phyloP scores from a whole-genome alignment of 495 filamentous ascomycete genomes.

The Aspergillus steynii region DNA sequence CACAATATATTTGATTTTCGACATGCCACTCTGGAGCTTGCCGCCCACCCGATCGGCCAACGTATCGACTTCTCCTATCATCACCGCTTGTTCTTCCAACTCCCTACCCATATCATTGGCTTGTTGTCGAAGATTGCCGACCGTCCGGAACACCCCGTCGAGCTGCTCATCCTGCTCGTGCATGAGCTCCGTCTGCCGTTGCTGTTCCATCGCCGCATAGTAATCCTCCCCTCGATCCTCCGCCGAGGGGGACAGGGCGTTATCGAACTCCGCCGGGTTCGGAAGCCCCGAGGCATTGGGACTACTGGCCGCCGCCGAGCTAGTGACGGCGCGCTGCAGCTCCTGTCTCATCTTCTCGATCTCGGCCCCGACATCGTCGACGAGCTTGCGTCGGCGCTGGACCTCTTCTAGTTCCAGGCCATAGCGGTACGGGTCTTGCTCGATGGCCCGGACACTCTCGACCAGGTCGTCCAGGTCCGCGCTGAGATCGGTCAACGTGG shows the following conservation, averaged over 20 bases:
- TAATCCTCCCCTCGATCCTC: slow-evolving; percentile 60
- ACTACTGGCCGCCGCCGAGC: slow-evolving; percentile 20
- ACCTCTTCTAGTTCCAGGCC: slow-evolving; percentile 86
- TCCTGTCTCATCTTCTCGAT: slow-evolving; percentile 87
- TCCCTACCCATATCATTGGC: slow-evolving; percentile 94
- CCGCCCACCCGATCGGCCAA: slow-evolving; percentile 85
- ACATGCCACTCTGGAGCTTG: slow-evolving; percentile 80
- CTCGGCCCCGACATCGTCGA: slow-evolving; percentile 86
- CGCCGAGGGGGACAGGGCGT: slow-evolving; percentile 29
- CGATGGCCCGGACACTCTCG: slow-evolving; percentile 83
- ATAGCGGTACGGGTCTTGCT: slow-evolving; percentile 85
- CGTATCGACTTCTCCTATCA: slow-evolving; percentile 77
- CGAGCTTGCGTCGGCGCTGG: slow-evolving; percentile 72
- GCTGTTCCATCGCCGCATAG: slow-evolving; percentile 86
- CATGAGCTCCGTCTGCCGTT: slow-evolving; percentile 89
- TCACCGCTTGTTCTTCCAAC: slow-evolving; percentile 85
- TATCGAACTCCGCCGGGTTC: slow-evolving; percentile 70
- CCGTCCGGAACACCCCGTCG: slow-evolving; percentile 89
- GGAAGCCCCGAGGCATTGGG: slow-evolving; percentile 50
- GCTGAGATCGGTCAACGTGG: slow-evolving; percentile 70
- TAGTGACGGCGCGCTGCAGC: slow-evolving; percentile 56
- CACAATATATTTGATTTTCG: slow-evolving; percentile 80
- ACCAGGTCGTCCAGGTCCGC: slow-evolving; percentile 88
- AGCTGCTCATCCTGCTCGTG: slow-evolving; percentile 91
- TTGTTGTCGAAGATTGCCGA: slow-evolving; percentile 84